These are phyloP conservation scores for Coemansia sp. DNA, from an alignment of 192 early-diverging fungal species.

Conservation along the genomic window DNA sequence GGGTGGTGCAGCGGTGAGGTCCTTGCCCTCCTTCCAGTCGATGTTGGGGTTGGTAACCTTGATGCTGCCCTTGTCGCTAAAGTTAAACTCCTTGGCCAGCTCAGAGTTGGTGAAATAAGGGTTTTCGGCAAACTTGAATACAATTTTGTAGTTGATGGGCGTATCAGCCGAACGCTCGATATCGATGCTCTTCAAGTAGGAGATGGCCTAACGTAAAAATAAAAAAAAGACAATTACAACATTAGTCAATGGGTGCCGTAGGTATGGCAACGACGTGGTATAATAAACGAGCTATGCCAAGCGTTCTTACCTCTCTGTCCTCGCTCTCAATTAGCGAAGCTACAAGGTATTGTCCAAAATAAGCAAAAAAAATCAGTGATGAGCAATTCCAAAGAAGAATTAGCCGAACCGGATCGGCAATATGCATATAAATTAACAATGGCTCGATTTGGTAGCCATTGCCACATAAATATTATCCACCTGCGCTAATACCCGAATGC, in stretches of 20 bases:
- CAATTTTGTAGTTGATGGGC: conserved; percentile 60
- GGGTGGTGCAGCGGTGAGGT: conserved; percentile 50
- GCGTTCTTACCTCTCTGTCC: conserved; percentile 44
- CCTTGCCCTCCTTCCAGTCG: conserved; percentile 66
- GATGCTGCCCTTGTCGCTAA: conserved; percentile 62
- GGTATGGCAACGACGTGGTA: not conserved
- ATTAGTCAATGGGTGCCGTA: not conserved
- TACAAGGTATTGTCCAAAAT: conserved; percentile 25
- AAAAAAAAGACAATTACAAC: not conserved
- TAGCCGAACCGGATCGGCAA: conserved; percentile 9
- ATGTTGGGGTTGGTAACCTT: conserved; percentile 60
- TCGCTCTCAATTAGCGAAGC: conserved; percentile 59
- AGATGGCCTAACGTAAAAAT: conserved; percentile 61
- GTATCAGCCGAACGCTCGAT: conserved; percentile 54
- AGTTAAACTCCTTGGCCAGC: conserved; percentile 65
- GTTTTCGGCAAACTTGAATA: conserved; percentile 63
- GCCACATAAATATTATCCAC: not conserved
- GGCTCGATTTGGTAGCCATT: not conserved
- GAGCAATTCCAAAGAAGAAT: conserved; percentile 20
- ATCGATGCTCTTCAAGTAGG: conserved; percentile 84
- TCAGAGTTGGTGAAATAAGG: conserved; percentile 61
- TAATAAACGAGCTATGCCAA: not conserved
- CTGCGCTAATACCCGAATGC: not conserved
- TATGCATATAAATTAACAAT: conserved; percentile 3
- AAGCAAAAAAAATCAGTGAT: conserved; percentile 12